Percentiles rank a stretch among this genome's conserved stretches.
These are phyloP conservation scores for Vigna nakashimae DNA, from an alignment of 306 rosid genomes.

Conservation along the genomic window DNA sequence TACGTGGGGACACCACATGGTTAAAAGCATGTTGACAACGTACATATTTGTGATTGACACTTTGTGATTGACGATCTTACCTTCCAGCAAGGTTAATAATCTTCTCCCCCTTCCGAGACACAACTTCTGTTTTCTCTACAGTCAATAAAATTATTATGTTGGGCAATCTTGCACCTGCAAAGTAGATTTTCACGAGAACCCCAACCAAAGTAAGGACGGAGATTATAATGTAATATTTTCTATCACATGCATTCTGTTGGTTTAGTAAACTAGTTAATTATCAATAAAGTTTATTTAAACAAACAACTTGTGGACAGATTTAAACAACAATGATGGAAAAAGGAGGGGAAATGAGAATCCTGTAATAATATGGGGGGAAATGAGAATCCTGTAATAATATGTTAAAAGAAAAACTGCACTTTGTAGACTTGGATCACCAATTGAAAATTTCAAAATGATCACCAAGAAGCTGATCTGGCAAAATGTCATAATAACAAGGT, in stretches of 20 bases:
- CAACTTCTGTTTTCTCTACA: conserved; percentile 56
- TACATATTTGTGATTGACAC: conserved; percentile 27
- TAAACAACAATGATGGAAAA: conserved; percentile 25
- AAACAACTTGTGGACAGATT: conserved; percentile 3
- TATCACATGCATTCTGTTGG: conserved; percentile 10
- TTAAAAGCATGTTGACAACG: conserved; percentile 27
- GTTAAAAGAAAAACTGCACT: conserved; percentile 34
- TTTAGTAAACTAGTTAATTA: conserved; percentile 30
- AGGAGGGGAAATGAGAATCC: conserved; percentile 14
- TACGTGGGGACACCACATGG: conserved; percentile 10
- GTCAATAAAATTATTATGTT: conserved; percentile 67
- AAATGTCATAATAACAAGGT: conserved; percentile 27
- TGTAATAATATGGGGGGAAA: neutral
- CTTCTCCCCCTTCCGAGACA: conserved; percentile 61
- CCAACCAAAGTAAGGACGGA: conserved; percentile 30
- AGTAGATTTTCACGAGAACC: conserved; percentile 39
- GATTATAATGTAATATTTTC: conserved; percentile 2
- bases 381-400: conserved; percentile 21
- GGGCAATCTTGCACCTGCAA: conserved; percentile 81
- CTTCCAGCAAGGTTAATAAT: conserved; percentile 78
- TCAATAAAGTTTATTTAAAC: conserved; percentile 38
- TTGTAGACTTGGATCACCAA: conserved; percentile 26
- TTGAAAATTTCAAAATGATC: neutral
- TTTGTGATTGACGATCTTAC: conserved; percentile 56
- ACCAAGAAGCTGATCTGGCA: conserved; percentile 17